Base-by-base conservation (phyloP, 2,329 filamentous ascomycete species). In the Colletotrichum agaves region DNA sequence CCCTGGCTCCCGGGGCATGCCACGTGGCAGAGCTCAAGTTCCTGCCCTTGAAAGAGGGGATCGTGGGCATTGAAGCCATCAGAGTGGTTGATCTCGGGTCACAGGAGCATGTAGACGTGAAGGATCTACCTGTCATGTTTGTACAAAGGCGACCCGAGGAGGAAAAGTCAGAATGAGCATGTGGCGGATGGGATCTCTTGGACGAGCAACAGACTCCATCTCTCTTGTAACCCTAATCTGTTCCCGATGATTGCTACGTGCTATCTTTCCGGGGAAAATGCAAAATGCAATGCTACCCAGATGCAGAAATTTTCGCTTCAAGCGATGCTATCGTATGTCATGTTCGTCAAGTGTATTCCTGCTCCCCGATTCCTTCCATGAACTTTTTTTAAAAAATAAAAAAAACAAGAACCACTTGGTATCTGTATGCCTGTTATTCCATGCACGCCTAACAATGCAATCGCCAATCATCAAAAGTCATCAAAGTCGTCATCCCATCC, bases 61-160 rank as follows among this genome's bases (percentile, higher is more conserved):
- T 93, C 35, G 83, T 93, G 33, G 84, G 85, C n/a, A 78, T 95
- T 3, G 92, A 94, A 72, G 89, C 90, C 2, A 83, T 95, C 19
- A 83, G 91, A 56, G 87, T 95, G 1, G 84, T 94, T 3, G 93
- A 96, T 76, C 76, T 95, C 67, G 87, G 83, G 21, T 91, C 88
- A 37, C 90, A 93, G 74, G 91, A 94, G 79, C 90, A 92, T 74
- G 90, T 93, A 3, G 92, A 95, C 77, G 89, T 94, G 61, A 85
- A 87, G 68, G 91, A 95, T 69, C 76, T 96, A 70, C 93, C 93
- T 0, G 88, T 86, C 49, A 87, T 93, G 72, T 79, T 93, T 60
- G 84, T 90, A 15, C 78, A 82, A 66, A 71, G 63, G 67, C 71
- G 63, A 27, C 56, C 59, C 35, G 69, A 65, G 43, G 58, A 49